Base-by-base conservation (phyloP, 2,329 filamentous ascomycete species). In the Fusarium fujikuroi region DNA sequence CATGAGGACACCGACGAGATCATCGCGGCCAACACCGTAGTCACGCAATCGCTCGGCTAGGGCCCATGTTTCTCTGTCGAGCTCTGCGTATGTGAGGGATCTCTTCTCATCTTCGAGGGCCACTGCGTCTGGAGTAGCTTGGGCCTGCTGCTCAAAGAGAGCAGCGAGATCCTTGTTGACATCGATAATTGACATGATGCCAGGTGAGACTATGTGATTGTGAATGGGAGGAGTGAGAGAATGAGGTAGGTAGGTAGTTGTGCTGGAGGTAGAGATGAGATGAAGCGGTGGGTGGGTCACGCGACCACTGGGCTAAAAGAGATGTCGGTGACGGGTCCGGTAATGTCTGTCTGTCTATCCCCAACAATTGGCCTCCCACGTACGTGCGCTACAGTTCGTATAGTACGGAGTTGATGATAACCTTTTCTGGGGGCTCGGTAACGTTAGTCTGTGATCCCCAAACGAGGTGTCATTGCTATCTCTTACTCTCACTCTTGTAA, bases 1-100 rank as follows among this genome's bases (percentile, higher is more conserved):
- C 78, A 95, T 87, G 59, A 95, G 86, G 46, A 95, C 90, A 60
- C 93, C 93, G 37, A 95, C 93, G 23, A 94, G 87, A 74, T 87
- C 87, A 81, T 95, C 92, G 66, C 92, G 91, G 63, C 89, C 88
- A 61, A 95, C 92, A 47, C 92, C 92, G 82, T 91, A 87, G 61
- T 84, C 81, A 47, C 90, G 91, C 57, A 95, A 87, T 50, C 87
- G 88, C 75, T 85, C 83, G 63, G 92, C 88, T 63, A 95, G 88
- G n/a, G 84, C 83, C 66, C 87, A 87, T 50, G 93, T 92, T 80
- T 91, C 89, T 54, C 86, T 81, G 78, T 94, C 91, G 64, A 95
- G 87, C 84, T 94, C 87, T 52, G 87, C 86, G 80, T 95, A 95
- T 56, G 92, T 94, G 79, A 93, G 91, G 56, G 84, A 88, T 65